Evolutionary conservation across 768 basidiomycete genomes (phyloP), one percentile per base, ranked within the genome.

Genomic region (Collybia mongolica): DNA sequence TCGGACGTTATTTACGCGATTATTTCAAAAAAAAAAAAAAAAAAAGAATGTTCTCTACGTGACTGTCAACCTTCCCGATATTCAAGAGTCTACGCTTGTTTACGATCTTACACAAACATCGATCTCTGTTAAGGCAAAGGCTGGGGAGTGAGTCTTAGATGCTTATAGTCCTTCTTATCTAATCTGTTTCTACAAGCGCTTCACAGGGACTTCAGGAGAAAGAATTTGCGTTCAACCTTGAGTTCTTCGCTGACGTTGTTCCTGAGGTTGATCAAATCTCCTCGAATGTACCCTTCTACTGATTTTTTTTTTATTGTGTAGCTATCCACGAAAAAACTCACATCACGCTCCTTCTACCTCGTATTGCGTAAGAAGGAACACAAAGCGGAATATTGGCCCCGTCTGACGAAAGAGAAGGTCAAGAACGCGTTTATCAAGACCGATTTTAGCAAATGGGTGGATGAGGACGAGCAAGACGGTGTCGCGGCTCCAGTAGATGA

Each of bases 401-500:
- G 95, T 51, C 75, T 98, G 45, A 93, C 90, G 41, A 93, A 96
- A 69, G 89, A 90, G 53, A 95, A 93, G 69, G 63, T 81, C 53
- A 90, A 81, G 70, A 83, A 77, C 44, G 74, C 84, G 50, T 95
- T 82, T 71, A 73, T 98, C 69, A 98, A 97, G 80, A 97, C 93
- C 39, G 92, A 98, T 69, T 98, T 98, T 67, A 76, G 76, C 57
- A 96, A 90, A 73, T 98, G 94, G 94, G 88, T 89, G 37, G 95
- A 98, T 62, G 95, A 98, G 73, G 96, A 98, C 64, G 95, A 98
- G 66, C 96, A 98, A 71, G 88, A 90, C 36, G 88, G 76, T 44
- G 79, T 70, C 19, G 57, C 67, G 1, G 62, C 55, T 7, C 51
- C 72, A n/a, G 65, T 69, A 2, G 77, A 74, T 8, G 81, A 84